Conservation (phyloP, 345 rosid genomes). For the Lepidium aucheri region DNA sequence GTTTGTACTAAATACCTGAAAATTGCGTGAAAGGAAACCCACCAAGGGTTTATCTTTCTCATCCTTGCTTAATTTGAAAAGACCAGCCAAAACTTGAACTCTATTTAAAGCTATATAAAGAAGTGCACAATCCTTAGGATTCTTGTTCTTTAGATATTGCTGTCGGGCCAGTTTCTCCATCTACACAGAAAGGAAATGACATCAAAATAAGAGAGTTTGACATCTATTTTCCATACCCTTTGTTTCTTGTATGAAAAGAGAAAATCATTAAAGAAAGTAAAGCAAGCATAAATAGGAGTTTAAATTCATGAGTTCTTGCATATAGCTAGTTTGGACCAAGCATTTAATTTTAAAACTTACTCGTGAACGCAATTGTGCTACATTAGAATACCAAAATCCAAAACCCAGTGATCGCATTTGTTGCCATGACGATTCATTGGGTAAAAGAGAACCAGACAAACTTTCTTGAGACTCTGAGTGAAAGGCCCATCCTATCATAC, state of each 20-base stretch:
- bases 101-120: constrained; percentile 77
- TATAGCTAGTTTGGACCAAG: constrained; percentile 13
- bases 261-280: not conserved
- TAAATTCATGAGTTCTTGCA: not conserved
- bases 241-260: not conserved
- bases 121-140: constrained; percentile 89
- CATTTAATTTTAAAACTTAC: constrained; percentile 33
- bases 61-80: constrained; percentile 80
- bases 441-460: constrained; percentile 50
- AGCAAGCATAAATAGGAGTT: not conserved
- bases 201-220: constrained; percentile 15
- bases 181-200: constrained; percentile 36
- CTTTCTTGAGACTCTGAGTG: constrained; percentile 90
- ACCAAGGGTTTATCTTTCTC: constrained; percentile 90
- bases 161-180: constrained; percentile 83
- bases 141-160: constrained; percentile 69
- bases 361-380: constrained; percentile 61
- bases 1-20: constrained; percentile 53
- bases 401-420: constrained; percentile 75
- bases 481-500: constrained; percentile 76
- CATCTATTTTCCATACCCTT: not conserved
- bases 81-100: constrained; percentile 91
- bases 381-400: constrained; percentile 81
- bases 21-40: constrained; percentile 85
- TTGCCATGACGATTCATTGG: constrained; percentile 77